phyloP scores from a whole-genome alignment of 2,329 filamentous ascomycete genomes.

The Neobulgaria alba region DNA sequence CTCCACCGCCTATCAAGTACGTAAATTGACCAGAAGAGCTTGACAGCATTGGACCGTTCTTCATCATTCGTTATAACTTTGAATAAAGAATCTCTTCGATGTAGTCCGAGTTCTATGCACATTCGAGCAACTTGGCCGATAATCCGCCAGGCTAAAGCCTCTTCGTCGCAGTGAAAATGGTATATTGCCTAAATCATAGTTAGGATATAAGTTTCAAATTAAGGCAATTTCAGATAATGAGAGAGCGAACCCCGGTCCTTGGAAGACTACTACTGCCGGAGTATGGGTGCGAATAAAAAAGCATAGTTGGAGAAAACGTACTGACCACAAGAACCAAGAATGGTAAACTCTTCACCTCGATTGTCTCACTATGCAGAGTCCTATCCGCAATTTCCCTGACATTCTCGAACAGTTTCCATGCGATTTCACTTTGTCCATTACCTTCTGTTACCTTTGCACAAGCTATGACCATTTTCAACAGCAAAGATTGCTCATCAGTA shows the following conservation, averaged over 20 bases:
- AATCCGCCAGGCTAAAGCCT: constrained; percentile 76
- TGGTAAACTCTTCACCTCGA: constrained; percentile 49
- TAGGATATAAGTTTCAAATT: constrained; percentile 24
- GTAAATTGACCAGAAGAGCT: constrained; percentile 81
- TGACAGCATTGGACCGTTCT: constrained; percentile 58
- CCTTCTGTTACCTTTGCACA: constrained; percentile 70
- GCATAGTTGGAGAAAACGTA: background rate
- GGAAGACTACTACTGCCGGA: too few species aligned
- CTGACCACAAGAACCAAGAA: constrained; percentile 49
- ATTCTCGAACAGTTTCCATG: constrained; percentile 64
- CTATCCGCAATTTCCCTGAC: constrained; percentile 65
- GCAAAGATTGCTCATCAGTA: constrained; percentile 54
- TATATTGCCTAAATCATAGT: constrained; percentile 52
- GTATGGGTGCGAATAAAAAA: background rate
- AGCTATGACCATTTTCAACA: constrained; percentile 78
- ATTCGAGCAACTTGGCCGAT: constrained; percentile 76
- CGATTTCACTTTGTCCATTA: constrained; percentile 68
- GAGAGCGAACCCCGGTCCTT: too few species aligned
- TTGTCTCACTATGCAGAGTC: constrained; percentile 42
- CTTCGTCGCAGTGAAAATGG: constrained; percentile 78
- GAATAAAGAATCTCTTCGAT: constrained; percentile 65
- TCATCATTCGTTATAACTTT: constrained; percentile 58
- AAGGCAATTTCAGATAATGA: background rate
- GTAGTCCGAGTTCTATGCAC: constrained; percentile 75
- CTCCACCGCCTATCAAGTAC: constrained; percentile 81